phyloP scores from a whole-genome alignment of 2,329 filamentous ascomycete genomes.

The Colletotrichum higginsianum region DNA sequence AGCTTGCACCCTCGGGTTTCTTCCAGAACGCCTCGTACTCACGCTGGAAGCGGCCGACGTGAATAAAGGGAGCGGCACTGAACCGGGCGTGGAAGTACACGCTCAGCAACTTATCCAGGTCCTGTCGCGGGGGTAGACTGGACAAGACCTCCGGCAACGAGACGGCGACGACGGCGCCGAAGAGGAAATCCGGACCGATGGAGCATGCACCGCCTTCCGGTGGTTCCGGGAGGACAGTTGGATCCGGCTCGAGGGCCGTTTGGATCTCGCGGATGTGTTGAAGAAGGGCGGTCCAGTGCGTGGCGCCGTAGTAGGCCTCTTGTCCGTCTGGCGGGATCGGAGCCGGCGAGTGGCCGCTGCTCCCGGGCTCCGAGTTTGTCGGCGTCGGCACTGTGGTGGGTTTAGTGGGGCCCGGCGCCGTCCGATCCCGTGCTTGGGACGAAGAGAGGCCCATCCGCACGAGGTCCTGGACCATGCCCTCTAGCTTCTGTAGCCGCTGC shows the following conservation, averaged over 20 bases:
- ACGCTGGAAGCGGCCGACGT: constrained; percentile 62
- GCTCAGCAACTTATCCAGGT: constrained; percentile 54
- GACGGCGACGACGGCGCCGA: constrained; percentile 48
- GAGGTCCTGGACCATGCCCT: constrained; percentile 58
- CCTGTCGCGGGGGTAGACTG: constrained; percentile 54
- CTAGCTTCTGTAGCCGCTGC: constrained; percentile 56
- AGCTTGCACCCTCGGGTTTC: constrained; percentile 54
- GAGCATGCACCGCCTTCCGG: constrained; percentile 41
- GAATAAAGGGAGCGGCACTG: constrained; percentile 56
- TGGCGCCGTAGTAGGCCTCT: constrained; percentile 54
- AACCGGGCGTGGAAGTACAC: constrained; percentile 59
- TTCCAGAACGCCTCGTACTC: constrained; percentile 65
- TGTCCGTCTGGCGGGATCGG: constrained; percentile 16
- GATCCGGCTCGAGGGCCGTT: constrained; percentile 49
- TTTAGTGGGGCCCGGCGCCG: background rate
- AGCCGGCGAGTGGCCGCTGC: background rate
- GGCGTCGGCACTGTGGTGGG: constrained; percentile 20
- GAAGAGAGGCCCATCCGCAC: constrained; percentile 39
- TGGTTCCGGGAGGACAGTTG: constrained; percentile 1
- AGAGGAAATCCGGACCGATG: constrained; percentile 52
- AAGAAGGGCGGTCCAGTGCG: constrained; percentile 59
- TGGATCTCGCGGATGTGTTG: constrained; percentile 60
- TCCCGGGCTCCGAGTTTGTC: constrained; percentile 25
- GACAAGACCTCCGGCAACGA: constrained; percentile 51
- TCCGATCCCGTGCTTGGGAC: constrained; percentile 12